Conservation (phyloP, 139 green algal species). For the Ettlia oleoabundans region DNA sequence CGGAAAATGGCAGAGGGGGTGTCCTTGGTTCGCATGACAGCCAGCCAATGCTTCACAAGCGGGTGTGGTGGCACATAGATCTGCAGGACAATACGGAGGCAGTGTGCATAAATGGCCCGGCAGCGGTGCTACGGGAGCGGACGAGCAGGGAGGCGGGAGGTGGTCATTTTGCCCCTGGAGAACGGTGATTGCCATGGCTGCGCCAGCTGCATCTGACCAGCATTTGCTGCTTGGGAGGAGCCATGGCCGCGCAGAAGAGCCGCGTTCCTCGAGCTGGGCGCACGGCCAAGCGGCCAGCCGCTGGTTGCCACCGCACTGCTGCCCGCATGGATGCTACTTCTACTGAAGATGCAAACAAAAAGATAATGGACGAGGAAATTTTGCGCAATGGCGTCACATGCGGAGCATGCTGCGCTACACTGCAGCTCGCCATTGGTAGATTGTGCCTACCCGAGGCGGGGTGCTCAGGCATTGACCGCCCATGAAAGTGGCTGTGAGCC, state of each 20-base stretch:
- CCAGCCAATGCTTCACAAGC: conserved; percentile 96
- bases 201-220: background rate
- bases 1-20: conserved; percentile 90
- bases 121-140: no score
- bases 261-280: background rate
- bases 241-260: background rate
- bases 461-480: background rate
- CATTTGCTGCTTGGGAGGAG: conserved; percentile 27
- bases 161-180: no score
- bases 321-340: background rate
- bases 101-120: no score
- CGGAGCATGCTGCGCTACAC: no score
- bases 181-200: no score
- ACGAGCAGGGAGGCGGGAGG: no score
- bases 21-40: conserved; percentile 83
- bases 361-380: no score
- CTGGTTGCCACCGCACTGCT: background rate
- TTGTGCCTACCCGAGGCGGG: no score
- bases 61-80: conserved; percentile 96
- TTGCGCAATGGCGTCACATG: no score
- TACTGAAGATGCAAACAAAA: no score
- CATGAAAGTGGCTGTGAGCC: background rate
- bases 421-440: no score
- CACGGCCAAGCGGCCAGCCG: background rate
- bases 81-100: conserved; percentile 46